Evolutionary conservation across 768 basidiomycete genomes (phyloP), one percentile per base, ranked within the genome.

Genomic region (Gautieria morchelliformis): DNA sequence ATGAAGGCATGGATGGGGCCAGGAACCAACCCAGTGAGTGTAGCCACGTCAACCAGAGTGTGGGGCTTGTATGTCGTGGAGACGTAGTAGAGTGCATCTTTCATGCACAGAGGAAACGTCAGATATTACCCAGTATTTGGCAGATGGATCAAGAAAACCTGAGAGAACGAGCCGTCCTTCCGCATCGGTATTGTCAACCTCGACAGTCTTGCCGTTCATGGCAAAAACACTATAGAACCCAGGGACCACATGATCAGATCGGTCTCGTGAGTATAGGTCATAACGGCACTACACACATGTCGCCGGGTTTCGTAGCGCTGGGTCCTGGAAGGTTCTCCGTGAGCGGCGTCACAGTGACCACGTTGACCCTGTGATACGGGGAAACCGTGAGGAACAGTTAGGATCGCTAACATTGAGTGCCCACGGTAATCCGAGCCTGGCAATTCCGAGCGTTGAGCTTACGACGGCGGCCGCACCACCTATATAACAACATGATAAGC

Each of bases 151-250:
- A 14, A 37, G 14, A 75, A 45, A 56, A 84, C 83, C 84, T 49
- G 89, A 78, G 49, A 92, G 79, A 32, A 91, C 73, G 44, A 92
- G 72, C 12, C 89, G 82, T 11, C 87, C 89, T 64, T 89, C 89
- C 6, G 88, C 88, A 66, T 90, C 91, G 0, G 90, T 93, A 67
- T 91, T 91, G 70, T 92, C 89, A 30, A 93, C 78, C 66, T 93
- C 89, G 17, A 93, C 78, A 0, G 85, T 82, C 69, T 91, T 92
- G 39, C 91, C 89, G 62, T 91, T 91, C 86, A 91, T 91, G 5
- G 89, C 86, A 60, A 87, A 87, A 62, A 92, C 63, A 44, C 87
- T 90, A 60, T 3, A 2, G 27, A 27, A 27, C 27, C 27, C 27
- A 27, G 27, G 27, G 27, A 27, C 27, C 27, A 27, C 27, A 3